A percentile compares a stretch with the other conserved stretches of the same genome.
phyloP scores from a whole-genome alignment of 2,329 filamentous ascomycete species.

The Aspergillus tanneri region DNA sequence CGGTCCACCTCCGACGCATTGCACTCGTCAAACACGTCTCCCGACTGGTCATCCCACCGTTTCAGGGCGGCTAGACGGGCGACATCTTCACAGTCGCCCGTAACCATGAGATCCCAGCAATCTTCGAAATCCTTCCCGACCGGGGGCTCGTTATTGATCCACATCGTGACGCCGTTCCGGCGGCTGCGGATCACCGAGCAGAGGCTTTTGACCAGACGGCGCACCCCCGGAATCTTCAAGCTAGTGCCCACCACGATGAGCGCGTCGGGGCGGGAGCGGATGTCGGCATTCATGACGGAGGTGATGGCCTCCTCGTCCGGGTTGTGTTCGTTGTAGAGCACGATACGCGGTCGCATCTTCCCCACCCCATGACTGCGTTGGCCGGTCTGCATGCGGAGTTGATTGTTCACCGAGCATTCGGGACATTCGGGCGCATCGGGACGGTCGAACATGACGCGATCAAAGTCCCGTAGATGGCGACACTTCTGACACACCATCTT shows the following conservation, averaged over 20 bases:
- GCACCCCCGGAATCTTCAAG: conserved; percentile 89
- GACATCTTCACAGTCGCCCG: conserved; percentile 83
- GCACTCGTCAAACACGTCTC: conserved; percentile 45
- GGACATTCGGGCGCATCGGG: conserved; percentile 78
- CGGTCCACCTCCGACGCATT: conserved; percentile 47
- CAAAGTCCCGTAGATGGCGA: conserved; percentile 70
- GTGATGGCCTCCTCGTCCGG: conserved; percentile 96
- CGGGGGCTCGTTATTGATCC: conserved; percentile 90
- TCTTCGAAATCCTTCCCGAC: conserved; percentile 81
- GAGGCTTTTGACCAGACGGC: conserved; percentile 85
- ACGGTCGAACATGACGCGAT: conserved; percentile 77
- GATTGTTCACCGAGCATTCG: conserved; percentile 71
- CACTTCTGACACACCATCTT: conserved; percentile 99
- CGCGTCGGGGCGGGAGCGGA: conserved; percentile 82
- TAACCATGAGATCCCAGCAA: conserved; percentile 88
- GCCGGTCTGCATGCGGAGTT: conserved; percentile 72
- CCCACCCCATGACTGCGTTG: conserved; percentile 94
- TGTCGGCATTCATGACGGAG: conserved; percentile 79
- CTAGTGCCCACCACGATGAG: conserved; percentile 94
- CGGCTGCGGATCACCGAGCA: conserved; percentile 81
- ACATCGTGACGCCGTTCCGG: conserved; percentile 77
- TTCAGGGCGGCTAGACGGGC: conserved; percentile 67
- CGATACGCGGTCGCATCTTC: conserved; percentile 84
- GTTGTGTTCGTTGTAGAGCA: conserved; percentile 96
- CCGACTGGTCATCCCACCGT: conserved; percentile 54